These are phyloP conservation scores for Neonectria neomacrospora DNA, from an alignment of 2,329 filamentous ascomycete species.

Conservation along the genomic window DNA sequence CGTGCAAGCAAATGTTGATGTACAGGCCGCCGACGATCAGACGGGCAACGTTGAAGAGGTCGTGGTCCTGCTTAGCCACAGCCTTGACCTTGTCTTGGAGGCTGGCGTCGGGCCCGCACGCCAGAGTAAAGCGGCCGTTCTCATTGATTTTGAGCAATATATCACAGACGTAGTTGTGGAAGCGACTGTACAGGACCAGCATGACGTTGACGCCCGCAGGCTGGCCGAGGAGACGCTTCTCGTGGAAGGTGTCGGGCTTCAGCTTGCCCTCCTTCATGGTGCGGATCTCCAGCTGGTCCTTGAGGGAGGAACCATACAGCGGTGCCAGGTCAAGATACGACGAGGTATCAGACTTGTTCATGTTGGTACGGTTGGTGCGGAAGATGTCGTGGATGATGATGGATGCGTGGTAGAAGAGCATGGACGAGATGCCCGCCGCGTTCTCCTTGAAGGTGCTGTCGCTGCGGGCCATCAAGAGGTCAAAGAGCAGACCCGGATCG, in stretches of 20 bases:
- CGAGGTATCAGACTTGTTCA: slow-evolving; percentile 72
- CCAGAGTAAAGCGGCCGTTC: slow-evolving; percentile 63
- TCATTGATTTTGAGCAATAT: slow-evolving; percentile 75
- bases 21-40: slow-evolving; percentile 41
- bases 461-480: slow-evolving; percentile 71
- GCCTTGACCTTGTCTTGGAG: slow-evolving; percentile 48
- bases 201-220: slow-evolving; percentile 76
- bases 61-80: slow-evolving; percentile 58
- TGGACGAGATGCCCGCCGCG: slow-evolving; percentile 77
- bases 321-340: slow-evolving; percentile 81
- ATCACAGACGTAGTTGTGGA: slow-evolving; percentile 75
- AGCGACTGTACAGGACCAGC: slow-evolving; percentile 75
- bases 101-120: slow-evolving; percentile 19
- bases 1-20: slow-evolving; percentile 1
- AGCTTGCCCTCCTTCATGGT: slow-evolving; percentile 74
- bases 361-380: slow-evolving; percentile 65
- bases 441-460: slow-evolving; percentile 66
- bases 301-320: slow-evolving; percentile 74
- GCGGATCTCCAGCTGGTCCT: slow-evolving; percentile 71
- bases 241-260: slow-evolving; percentile 77
- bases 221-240: slow-evolving; percentile 72
- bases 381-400: slow-evolving; percentile 61
- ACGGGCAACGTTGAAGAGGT: slow-evolving; percentile 67
- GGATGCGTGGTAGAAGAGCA: slow-evolving; percentile 79
- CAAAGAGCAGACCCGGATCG: slow-evolving; percentile 74